A percentile compares a stretch with the other conserved stretches of the same genome.
Conservation (phyloP, 1,284 basidiomycete genomes). For the Mycocalia duriaeana region DNA sequence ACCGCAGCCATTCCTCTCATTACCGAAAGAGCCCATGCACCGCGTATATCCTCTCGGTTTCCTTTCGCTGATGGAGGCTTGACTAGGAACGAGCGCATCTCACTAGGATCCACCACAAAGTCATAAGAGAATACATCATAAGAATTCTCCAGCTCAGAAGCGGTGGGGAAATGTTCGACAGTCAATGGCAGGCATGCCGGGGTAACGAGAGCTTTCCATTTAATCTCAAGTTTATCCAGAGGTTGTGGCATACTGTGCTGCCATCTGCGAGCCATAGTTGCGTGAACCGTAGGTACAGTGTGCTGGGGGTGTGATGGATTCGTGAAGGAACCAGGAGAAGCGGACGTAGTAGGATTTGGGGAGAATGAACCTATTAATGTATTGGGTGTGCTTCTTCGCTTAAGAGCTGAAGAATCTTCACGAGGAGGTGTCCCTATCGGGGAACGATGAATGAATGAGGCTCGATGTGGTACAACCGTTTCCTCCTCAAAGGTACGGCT, state of each 20-base stretch:
- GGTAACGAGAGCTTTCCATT: constrained; percentile 86
- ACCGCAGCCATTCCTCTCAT: constrained; percentile 94
- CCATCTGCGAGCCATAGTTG: constrained; percentile 79
- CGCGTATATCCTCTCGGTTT: constrained; percentile 51
- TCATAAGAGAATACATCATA: constrained; percentile 83
- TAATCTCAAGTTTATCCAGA: constrained; percentile 81
- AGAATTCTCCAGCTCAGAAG: constrained; percentile 68
- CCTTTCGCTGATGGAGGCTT: constrained; percentile 49
- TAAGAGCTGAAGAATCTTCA: constrained; percentile 50
- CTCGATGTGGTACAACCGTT: constrained; percentile 30
- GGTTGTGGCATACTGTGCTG: constrained; percentile 82
- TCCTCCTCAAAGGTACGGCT: constrained; percentile 58
- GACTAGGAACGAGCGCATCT: constrained; percentile 80
- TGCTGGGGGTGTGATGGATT: constrained; percentile 65
- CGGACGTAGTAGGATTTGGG: constrained; percentile 49
- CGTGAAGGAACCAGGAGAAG: constrained; percentile 40
- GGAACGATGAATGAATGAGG: constrained; percentile 46
- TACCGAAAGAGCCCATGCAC: constrained; percentile 76
- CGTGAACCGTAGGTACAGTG: constrained; percentile 54
- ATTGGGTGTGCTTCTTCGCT: constrained; percentile 47
- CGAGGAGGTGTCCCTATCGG: constrained; percentile 64
- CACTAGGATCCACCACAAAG: constrained; percentile 71
- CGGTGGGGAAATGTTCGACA: constrained; percentile 83
- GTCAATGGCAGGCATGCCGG: constrained; percentile 89
- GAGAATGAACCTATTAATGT: constrained; percentile 39